Evolutionary conservation across 306 rosid species (phyloP).

Genomic region (Vachellia collinsii): DNA sequence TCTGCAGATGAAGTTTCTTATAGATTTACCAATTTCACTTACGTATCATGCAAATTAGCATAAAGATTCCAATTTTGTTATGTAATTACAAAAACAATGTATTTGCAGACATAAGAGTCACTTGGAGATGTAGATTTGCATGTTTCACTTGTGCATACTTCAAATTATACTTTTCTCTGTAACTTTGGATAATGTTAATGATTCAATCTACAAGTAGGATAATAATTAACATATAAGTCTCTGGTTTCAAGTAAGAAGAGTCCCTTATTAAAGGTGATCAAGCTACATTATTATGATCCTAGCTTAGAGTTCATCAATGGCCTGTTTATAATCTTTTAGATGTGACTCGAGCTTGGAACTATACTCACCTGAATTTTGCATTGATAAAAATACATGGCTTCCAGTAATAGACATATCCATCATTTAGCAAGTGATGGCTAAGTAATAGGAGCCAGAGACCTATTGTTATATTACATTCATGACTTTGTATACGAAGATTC

Average conservation of each 20-base stretch:
- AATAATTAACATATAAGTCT: neutral
- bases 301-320: neutral
- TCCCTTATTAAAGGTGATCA: neutral
- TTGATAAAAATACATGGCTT: constrained; percentile 1
- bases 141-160: neutral
- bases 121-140: neutral
- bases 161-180: neutral
- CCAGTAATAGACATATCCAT: too few species aligned
- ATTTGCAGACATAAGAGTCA: too few species aligned
- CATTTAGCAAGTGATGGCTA: too few species aligned
- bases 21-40: neutral
- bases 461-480: neutral
- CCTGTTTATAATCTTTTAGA: constrained; percentile 36
- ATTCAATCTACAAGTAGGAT: neutral
- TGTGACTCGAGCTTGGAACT: constrained; percentile 59
- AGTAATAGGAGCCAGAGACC: neutral
- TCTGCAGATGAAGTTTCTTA: neutral
- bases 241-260: neutral
- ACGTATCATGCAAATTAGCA: neutral
- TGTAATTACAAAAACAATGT: constrained; percentile 3
- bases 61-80: neutral
- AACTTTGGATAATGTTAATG: neutral
- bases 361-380: constrained; percentile 60
- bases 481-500: neutral
- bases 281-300: neutral